A percentile compares a stretch with the other conserved stretches of the same genome.
Conservation (phyloP, 441 rosid genomes). For the Rhodomyrtus psidioides region DNA sequence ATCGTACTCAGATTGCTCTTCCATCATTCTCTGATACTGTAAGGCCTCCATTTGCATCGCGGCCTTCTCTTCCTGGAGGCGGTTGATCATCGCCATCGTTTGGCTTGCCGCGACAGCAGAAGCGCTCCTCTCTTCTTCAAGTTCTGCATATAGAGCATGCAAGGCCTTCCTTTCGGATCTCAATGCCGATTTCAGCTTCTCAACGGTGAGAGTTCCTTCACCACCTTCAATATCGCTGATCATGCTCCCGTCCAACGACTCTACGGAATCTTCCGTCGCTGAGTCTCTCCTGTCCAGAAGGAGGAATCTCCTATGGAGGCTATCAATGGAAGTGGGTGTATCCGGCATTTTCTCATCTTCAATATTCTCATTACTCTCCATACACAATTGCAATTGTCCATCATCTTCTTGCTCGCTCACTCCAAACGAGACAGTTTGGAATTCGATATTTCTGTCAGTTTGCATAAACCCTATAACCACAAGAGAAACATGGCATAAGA, state of each 20-base stretch:
- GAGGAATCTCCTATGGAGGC: conserved; percentile 39
- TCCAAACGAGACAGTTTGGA: neutral
- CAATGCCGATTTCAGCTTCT: conserved; percentile 51
- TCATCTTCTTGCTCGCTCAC: neutral
- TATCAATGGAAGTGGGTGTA: conserved; percentile 44
- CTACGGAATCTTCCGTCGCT: conserved; percentile 27
- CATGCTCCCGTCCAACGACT: conserved; percentile 49
- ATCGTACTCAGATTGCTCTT: conserved; percentile 84
- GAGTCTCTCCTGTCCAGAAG: conserved; percentile 42
- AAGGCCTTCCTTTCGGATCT: conserved; percentile 58
- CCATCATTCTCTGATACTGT: conserved; percentile 98
- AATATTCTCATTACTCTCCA: conserved; percentile 23
- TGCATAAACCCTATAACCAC: neutral
- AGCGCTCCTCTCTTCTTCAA: conserved; percentile 95
- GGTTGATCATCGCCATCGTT: conserved; percentile 96
- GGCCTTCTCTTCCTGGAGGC: conserved; percentile 93
- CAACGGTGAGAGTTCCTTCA: conserved; percentile 47
- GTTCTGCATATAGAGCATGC: conserved; percentile 53
- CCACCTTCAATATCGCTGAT: conserved; percentile 26
- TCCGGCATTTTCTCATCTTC: conserved; percentile 58
- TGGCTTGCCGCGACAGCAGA: conserved; percentile 83
- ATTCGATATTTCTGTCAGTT: neutral
- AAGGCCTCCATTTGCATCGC: conserved; percentile 98
- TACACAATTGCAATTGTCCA: neutral
- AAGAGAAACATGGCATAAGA: neutral